Base-by-base conservation (phyloP, 129 eudicot genomes). In the Ambrosia trifida region DNA sequence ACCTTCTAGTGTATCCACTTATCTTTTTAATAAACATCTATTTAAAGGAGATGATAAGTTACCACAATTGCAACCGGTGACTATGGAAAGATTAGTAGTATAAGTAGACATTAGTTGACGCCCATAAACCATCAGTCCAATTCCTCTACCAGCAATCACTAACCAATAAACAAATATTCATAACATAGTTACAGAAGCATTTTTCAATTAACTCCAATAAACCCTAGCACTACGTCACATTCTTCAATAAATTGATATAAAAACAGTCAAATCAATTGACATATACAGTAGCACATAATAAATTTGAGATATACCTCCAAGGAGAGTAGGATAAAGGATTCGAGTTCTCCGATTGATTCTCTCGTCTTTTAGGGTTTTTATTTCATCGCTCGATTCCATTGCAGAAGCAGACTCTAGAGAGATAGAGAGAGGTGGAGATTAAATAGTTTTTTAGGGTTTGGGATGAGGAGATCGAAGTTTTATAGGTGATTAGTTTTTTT, bases 71-170 rank as follows among this genome's bases (percentile, higher is more conserved):
- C n/a, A n/a, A n/a, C n/a, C n/a, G n/a, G n/a, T n/a, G n/a, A n/a
- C n/a, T n/a, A n/a, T n/a, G n/a, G n/a, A n/a, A n/a, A n/a, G n/a
- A 82, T 93, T 89, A 43, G 96, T 72, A 3, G 98, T 96, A 66
- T 89, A 91, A 78, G 93, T 82, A 63, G 97, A 82, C 69, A 93
- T 85, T 41, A 83, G 66, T 3, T 88, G 82, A 41, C 85, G 68
- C 9, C 98, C 98, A 62, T 79, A 85, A 64, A 80, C 78, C 52
- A 82, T 89, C 33, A 95, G 77, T 75, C 96, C 98, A 69, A 72
- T 84, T 65, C 86, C 95, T 36, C 84, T 90, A 65, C 98, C 98
- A 57, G 72, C 87, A 64, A 85, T 61, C 54, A 96, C 98, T 93
- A 73, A 72, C 44, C 53, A 13, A 72, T n/a, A n/a, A 50, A 51